Percentiles rank a stretch among this genome's conserved stretches.
These are phyloP conservation scores for Xylaria sp. DNA, from an alignment of 2,329 filamentous ascomycete genomes.

Conservation along the genomic window DNA sequence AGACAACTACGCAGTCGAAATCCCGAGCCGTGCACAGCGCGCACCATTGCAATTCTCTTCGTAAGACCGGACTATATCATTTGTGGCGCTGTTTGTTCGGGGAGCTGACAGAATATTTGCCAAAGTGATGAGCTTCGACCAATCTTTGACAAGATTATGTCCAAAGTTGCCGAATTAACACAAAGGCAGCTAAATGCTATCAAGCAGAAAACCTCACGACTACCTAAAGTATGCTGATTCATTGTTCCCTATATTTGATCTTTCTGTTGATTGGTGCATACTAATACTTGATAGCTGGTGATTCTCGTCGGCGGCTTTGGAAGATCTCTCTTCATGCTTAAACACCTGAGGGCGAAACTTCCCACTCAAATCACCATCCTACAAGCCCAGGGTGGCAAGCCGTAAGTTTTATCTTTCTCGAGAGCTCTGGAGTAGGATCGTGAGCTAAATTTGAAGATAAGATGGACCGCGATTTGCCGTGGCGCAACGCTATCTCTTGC, in stretches of 20 bases:
- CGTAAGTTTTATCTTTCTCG: slow-evolving; percentile 17
- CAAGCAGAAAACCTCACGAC: slow-evolving; percentile 1
- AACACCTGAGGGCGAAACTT: slow-evolving; percentile 14
- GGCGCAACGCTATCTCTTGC: slow-evolving; percentile 35
- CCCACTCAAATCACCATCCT: slow-evolving; percentile 7
- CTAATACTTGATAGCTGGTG: slow-evolving; percentile 18
- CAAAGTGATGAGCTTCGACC: slow-evolving; percentile 25
- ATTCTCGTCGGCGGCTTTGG: slow-evolving; percentile 42
- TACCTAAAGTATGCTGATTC: slow-evolving; percentile 20
- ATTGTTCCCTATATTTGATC: neutral
- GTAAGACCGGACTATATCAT: slow-evolving; percentile 15
- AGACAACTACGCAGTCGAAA: slow-evolving; percentile 19
- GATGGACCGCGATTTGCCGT: slow-evolving; percentile 39
- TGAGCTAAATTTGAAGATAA: slow-evolving; percentile 4
- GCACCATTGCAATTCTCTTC: slow-evolving; percentile 9
- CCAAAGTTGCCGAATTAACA: slow-evolving; percentile 18
- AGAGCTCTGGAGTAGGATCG: neutral
- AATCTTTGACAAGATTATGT: slow-evolving; percentile 28
- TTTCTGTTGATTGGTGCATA: neutral
- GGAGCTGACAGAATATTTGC: neutral
- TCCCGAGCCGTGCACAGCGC: slow-evolving; percentile 17
- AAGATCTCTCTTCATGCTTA: slow-evolving; percentile 31
- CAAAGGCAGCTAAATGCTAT: slow-evolving; percentile 29
- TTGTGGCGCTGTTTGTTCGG: neutral
- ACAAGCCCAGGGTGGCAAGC: slow-evolving; percentile 24